Percentiles rank a stretch among this genome's conserved stretches.
These are phyloP conservation scores for Penicillium malachiteum DNA, from an alignment of 495 filamentous ascomycete species.

Conservation along the genomic window DNA sequence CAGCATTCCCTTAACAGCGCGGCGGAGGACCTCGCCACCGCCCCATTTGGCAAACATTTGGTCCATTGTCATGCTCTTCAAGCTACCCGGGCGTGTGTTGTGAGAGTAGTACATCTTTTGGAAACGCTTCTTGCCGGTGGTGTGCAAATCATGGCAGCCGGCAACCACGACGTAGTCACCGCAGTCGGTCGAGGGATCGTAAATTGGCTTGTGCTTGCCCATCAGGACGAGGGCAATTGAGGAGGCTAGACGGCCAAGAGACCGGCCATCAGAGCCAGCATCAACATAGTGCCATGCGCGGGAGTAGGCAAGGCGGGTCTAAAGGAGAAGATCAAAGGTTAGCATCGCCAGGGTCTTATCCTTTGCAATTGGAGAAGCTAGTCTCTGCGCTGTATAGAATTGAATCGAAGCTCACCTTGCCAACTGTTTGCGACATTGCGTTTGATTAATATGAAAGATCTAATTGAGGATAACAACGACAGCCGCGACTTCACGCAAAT, in stretches of 20 bases:
- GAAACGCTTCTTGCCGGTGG: slow-evolving; percentile 85
- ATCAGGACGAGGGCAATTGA: slow-evolving; percentile 89
- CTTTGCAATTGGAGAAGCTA: background rate
- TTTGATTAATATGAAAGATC: slow-evolving; percentile 4
- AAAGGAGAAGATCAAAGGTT: background rate
- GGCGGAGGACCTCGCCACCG: slow-evolving; percentile 87
- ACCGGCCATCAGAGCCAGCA: slow-evolving; percentile 56
- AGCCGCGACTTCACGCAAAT: slow-evolving; percentile 7
- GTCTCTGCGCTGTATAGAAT: background rate
- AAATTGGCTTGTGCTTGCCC: slow-evolving; percentile 99
- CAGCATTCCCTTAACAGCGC: slow-evolving; percentile 93
- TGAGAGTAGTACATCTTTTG: slow-evolving; percentile 96
- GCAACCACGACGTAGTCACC: slow-evolving; percentile 97
- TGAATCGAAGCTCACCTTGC: slow-evolving; percentile 35
- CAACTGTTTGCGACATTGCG: slow-evolving; percentile 48
- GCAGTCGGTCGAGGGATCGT: slow-evolving; percentile 93
- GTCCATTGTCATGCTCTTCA: slow-evolving; percentile 92
- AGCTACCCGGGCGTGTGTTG: slow-evolving; percentile 81
- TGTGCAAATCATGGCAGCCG: slow-evolving; percentile 80
- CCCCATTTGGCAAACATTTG: slow-evolving; percentile 90
- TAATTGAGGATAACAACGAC: background rate
- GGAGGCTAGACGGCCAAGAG: slow-evolving; percentile 84
- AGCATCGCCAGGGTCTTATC: background rate
- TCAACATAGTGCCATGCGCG: slow-evolving; percentile 88
- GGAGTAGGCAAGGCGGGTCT: slow-evolving; percentile 97